These are phyloP conservation scores for Tinospora cordifolia DNA, from an alignment of 164 flowering plant genomes.

Conservation along the genomic window DNA sequence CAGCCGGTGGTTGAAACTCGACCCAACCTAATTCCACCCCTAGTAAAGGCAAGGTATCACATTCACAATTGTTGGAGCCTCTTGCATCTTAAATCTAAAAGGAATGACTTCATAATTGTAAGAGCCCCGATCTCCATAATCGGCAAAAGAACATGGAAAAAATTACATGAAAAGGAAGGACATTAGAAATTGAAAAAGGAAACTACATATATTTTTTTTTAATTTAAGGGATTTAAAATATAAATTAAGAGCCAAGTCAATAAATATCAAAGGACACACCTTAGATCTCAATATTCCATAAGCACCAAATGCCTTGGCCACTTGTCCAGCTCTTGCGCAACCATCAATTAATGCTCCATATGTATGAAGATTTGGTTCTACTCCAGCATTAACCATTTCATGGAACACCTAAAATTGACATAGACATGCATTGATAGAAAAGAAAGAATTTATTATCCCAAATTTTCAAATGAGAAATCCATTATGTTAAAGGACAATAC, in stretches of 20 bases:
- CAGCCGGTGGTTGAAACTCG: too few relatives aligned
- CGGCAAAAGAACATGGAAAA: too few relatives aligned
- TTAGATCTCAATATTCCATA: constrained; percentile 94
- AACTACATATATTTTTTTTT: not conserved
- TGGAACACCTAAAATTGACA: constrained; percentile 61
- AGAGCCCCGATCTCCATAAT: too few relatives aligned
- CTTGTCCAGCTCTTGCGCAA: constrained; percentile 92
- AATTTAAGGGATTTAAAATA: not conserved
- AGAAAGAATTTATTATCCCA: not conserved
- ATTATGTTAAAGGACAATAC: not conserved
- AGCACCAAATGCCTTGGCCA: constrained; percentile 96
- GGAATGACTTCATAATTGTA: too few relatives aligned
- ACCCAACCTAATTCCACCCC: too few relatives aligned
- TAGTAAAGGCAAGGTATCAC: not conserved
- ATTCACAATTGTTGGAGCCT: too few relatives aligned
- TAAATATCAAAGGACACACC: constrained; percentile 34
- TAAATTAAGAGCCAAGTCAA: not conserved
- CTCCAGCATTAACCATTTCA: constrained; percentile 84
- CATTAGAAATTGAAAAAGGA: not conserved
- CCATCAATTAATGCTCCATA: constrained; percentile 97
- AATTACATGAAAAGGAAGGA: not conserved
- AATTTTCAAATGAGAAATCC: not conserved
- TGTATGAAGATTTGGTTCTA: constrained; percentile 85
- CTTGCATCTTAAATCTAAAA: too few relatives aligned
- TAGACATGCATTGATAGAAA: constrained; percentile 1